Base-by-base conservation (phyloP, 371 early-diverging fungal genomes). In the Sporodiniella umbellata region DNA sequence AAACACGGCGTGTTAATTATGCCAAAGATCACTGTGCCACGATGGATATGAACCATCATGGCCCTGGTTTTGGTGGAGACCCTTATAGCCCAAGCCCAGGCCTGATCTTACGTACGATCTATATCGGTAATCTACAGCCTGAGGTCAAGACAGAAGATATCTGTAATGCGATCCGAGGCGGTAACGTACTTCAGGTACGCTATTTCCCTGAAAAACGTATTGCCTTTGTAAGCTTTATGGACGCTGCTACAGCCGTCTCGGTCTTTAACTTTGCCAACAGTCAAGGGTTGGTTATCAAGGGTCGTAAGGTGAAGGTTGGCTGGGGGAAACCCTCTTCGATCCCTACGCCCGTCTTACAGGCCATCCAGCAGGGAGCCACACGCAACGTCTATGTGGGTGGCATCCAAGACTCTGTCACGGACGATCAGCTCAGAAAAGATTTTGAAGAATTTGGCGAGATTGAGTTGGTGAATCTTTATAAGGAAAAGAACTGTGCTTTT, bases 81-180 rank as follows among this genome's bases (percentile, higher is more conserved):
- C 49, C 62, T n/a, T 61, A 61, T 28, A 8, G 40, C 18, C 25
- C n/a, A n/a, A n/a, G n/a, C n/a, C n/a, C n/a, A n/a, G n/a, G n/a
- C n/a, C n/a, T n/a, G n/a, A n/a, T n/a, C n/a, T n/a, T n/a, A n/a
- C 52, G 60, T 23, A 90, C 89, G 5, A 69, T 92, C 21, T 94
- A 89, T 53, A 54, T 94, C 8, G 92, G 93, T 17, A 81, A 78
- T 26, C 72, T 94, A 22, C 78, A 78, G 35, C 80, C 81, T 1
- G 90, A 89, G 11, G 78, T 83, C 1, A 81, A 84, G 0, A 72
- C 77, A 35, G 87, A 88, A 66, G 90, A 92, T 50, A 62, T 94
- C n/a, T 91, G 90, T 62, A 91, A 92, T 66, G 79, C 75, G 2
- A 83, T 94, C 53, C 88, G 94, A 8, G 92, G 92, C 15, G 92